Percentiles rank a stretch among this genome's conserved stretches.
phyloP scores from a whole-genome alignment of 768 basidiomycete genomes.

The Collybia sordida region DNA sequence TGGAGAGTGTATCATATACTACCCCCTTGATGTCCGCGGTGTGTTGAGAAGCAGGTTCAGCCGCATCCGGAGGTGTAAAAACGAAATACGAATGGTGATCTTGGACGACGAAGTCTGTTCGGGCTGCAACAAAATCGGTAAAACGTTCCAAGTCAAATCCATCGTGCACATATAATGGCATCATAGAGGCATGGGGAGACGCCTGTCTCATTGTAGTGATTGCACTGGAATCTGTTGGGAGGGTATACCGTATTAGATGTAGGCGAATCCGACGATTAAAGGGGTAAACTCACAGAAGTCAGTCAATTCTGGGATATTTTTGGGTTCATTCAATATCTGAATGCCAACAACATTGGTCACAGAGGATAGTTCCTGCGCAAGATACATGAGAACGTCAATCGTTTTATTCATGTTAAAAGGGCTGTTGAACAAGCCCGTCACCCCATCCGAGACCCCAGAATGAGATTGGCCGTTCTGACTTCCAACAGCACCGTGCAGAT shows the following conservation, averaged over 20 bases:
- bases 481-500: conserved; percentile 73
- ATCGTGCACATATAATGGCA: conserved; percentile 71
- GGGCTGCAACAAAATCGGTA: conserved; percentile 44
- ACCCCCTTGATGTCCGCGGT: conserved; percentile 42
- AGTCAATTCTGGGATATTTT: conserved; percentile 44
- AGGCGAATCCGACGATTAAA: conserved; percentile 8
- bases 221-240: conserved; percentile 46
- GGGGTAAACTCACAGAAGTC: conserved; percentile 40
- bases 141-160: conserved; percentile 60
- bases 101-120: conserved; percentile 63
- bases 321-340: conserved; percentile 60
- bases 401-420: conserved; percentile 50
- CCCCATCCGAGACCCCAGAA: conserved; percentile 59
- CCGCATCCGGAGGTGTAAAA: conserved; percentile 53
- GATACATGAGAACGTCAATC: conserved; percentile 43
- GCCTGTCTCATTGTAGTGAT: conserved; percentile 46
- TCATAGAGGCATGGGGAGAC: conserved; percentile 30
- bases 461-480: conserved; percentile 76
- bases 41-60: conserved; percentile 54
- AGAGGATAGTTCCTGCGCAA: conserved; percentile 39
- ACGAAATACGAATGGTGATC: conserved; percentile 79
- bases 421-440: conserved; percentile 46
- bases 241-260: not conserved
- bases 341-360: conserved; percentile 61
- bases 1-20: conserved; percentile 33